Evolutionary conservation across 1,284 basidiomycete genomes (phyloP), one percentile per base, ranked within the genome.

Genomic region (Moesziomyces antarcticus): DNA sequence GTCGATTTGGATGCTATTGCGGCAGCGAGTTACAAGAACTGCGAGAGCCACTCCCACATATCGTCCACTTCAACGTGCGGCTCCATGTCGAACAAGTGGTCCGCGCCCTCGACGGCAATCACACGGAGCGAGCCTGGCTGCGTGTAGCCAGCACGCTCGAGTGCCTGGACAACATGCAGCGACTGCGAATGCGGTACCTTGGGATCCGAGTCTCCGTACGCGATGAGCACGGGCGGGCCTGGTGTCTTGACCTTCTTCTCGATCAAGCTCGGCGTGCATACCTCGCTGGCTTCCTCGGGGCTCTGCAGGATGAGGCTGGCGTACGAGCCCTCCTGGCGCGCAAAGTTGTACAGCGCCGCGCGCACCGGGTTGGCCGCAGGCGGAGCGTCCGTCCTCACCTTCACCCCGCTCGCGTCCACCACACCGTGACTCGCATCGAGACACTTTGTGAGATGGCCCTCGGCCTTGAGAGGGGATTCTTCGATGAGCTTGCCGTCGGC

Each of bases 151-250:
- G 54, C 56, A 6, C 50, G 35, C 50, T 61, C 57, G 42, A 78
- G 65, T 30, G 76, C 70, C 1, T 68, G 55, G 37, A 73, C 47
- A 1, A 75, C 70, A 18, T 73, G 60, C 33, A 55, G 9, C n/a
- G 70, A 73, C 57, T 78, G 76, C 50, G 58, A 66, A 21, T 61
- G 70, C 11, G 70, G 73, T 10, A 78, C 73, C 20, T 70, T 73
- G 16, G 51, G 55, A 47, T 78, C 76, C 11, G 62, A 61, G 40
- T 73, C 70, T 20, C 73, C 76, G 40, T 63, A 78, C 6, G 70
- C 74, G 24, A 76, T 65, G 40, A 78, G 52, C 16, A 73, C 69
- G 8, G 58, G 58, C 27, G 53, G 48, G 1, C 30, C 22, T 14
- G 55, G 14, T 20, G 16, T 46, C 13, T 54, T 53, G 3, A 43